Conservation (phyloP, 2,329 filamentous ascomycete genomes). For the Tolypocladium tropicale region DNA sequence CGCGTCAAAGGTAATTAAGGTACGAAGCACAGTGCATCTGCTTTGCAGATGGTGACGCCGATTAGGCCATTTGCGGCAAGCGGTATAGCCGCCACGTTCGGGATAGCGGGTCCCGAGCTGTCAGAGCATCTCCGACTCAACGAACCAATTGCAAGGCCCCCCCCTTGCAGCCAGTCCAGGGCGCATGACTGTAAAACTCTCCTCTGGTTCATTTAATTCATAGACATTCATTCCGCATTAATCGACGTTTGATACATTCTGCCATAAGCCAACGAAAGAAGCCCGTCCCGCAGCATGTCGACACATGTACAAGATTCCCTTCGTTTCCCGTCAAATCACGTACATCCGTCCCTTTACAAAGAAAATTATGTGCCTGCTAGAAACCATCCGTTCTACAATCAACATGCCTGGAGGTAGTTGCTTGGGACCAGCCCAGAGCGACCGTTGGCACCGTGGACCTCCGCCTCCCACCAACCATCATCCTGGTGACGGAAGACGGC, state of each 20-base stretch:
- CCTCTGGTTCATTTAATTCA: not conserved
- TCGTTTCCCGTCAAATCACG: not conserved
- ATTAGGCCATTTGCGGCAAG: not conserved
- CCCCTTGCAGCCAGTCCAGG: too few species aligned
- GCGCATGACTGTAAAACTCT: too few species aligned
- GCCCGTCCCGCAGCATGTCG: not conserved
- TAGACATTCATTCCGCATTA: not conserved
- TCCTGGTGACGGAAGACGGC: slow-evolving; percentile 87
- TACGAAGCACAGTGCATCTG: too few species aligned
- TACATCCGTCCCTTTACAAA: not conserved
- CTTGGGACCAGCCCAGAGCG: slow-evolving; percentile 54
- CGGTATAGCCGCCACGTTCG: not conserved
- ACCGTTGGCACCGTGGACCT: slow-evolving; percentile 62
- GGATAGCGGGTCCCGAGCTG: too few species aligned
- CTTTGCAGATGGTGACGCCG: not conserved
- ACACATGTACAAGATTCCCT: slow-evolving; percentile 1
- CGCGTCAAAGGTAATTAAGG: not conserved
- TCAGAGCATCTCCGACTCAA: too few species aligned
- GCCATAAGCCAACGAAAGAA: not conserved
- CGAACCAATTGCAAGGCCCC: too few species aligned
- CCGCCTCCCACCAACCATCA: slow-evolving; percentile 99
- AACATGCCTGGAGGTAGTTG: slow-evolving; percentile 53
- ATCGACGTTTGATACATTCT: not conserved
- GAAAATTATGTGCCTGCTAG: slow-evolving; percentile 1
- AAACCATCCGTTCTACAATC: not conserved